phyloP scores from a whole-genome alignment of 768 basidiomycete genomes.

The Cystobasidiopsis lactophilus region DNA sequence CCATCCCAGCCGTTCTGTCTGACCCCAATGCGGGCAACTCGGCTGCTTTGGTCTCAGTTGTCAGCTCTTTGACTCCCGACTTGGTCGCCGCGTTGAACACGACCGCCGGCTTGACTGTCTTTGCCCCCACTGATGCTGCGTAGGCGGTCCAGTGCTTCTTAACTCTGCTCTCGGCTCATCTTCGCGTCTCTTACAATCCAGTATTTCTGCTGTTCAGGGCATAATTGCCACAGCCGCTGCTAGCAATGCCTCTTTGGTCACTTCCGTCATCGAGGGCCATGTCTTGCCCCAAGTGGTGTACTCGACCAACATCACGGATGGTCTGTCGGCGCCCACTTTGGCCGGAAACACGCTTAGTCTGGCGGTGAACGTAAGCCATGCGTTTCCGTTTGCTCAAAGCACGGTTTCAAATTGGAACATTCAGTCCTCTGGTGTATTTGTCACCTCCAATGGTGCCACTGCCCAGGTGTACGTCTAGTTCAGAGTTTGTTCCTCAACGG shows the following conservation, averaged over 20 bases:
- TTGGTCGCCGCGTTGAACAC: neutral
- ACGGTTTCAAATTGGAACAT: no score
- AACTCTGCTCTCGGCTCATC: neutral
- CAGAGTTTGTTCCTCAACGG: no score
- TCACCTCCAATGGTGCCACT: neutral
- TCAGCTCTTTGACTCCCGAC: neutral
- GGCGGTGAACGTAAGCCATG: neutral
- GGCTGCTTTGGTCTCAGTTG: neutral
- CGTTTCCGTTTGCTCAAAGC: no score
- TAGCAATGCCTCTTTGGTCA: neutral
- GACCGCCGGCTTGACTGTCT: neutral
- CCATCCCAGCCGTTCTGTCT: neutral
- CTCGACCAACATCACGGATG: constrained; percentile 1
- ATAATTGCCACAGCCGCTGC: neutral
- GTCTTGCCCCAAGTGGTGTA: neutral
- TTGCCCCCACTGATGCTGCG: neutral
- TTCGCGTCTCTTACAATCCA: neutral
- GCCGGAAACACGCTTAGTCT: neutral
- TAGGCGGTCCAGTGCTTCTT: neutral
- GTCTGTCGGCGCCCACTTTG: neutral
- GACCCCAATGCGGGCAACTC: neutral
- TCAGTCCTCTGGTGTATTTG: neutral
- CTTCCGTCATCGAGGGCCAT: neutral
- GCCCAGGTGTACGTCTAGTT: no score
- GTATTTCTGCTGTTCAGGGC: neutral